Conservation (phyloP, 768 basidiomycete species). For the Kwoniella dendrophila region DNA sequence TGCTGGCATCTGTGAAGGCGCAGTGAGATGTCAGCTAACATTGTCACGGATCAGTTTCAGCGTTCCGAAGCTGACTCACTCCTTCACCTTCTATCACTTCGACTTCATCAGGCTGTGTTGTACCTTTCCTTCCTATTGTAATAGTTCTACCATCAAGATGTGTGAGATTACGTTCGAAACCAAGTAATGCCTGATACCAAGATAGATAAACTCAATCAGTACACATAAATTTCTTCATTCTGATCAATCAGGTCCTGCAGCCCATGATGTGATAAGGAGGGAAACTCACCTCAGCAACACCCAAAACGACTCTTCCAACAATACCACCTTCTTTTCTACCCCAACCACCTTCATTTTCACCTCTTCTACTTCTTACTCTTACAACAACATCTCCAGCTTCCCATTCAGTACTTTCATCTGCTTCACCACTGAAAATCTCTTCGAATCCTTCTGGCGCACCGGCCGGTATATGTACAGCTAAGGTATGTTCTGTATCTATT, state of each 20-base stretch:
- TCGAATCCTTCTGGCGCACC: slow-evolving; percentile 94
- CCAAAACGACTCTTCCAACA: slow-evolving; percentile 89
- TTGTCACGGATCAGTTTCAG: not conserved
- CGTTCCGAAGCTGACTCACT: slow-evolving; percentile 66
- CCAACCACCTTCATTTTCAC: slow-evolving; percentile 70
- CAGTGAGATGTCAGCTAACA: slow-evolving; percentile 9
- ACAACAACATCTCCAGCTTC: slow-evolving; percentile 91
- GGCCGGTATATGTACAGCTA: slow-evolving; percentile 79
- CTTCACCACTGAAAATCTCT: slow-evolving; percentile 91
- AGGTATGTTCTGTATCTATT: slow-evolving; percentile 74
- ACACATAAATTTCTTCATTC: no score
- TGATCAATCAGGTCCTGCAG: slow-evolving; percentile 8
- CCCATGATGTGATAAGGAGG: not conserved
- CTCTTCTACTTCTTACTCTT: slow-evolving; percentile 74
- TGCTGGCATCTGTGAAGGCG: slow-evolving; percentile 50
- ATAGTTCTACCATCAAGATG: slow-evolving; percentile 87
- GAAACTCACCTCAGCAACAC: slow-evolving; percentile 77
- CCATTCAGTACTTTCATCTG: slow-evolving; percentile 94
- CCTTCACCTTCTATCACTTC: slow-evolving; percentile 85
- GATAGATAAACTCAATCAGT: no score
- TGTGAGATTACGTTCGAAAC: slow-evolving; percentile 88
- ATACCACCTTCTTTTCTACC: slow-evolving; percentile 84
- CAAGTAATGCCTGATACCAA: slow-evolving; percentile 76
- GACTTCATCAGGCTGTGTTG: slow-evolving; percentile 88
- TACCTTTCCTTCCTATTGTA: slow-evolving; percentile 68